phyloP scores from a whole-genome alignment of 495 filamentous ascomycete species.

The Thozetella sp. region DNA sequence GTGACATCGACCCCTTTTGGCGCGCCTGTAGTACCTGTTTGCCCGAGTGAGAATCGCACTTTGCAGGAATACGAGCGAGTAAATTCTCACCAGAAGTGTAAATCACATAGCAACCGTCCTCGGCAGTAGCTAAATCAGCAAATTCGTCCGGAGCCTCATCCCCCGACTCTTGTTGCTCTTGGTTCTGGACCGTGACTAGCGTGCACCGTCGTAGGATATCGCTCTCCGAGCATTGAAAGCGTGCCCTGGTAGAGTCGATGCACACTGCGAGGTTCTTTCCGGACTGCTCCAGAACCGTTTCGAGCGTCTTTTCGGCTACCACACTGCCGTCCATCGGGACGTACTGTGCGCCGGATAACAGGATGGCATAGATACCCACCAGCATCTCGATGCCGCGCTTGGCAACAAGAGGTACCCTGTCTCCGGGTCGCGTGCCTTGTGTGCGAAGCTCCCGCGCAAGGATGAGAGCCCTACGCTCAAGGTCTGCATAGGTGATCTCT shows the following conservation, averaged over 20 bases:
- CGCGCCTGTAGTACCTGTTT: constrained; percentile 34
- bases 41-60: neutral
- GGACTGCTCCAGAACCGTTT: constrained; percentile 27
- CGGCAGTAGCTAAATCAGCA: constrained; percentile 7
- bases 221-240: neutral
- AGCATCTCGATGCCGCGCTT: constrained; percentile 35
- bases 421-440: constrained; percentile 21
- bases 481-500: constrained; percentile 29
- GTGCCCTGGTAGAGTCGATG: neutral
- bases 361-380: constrained; percentile 46
- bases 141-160: neutral
- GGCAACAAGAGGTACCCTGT: constrained; percentile 27
- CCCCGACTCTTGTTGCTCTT: neutral
- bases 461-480: constrained; percentile 28
- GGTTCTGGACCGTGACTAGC: neutral
- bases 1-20: constrained; percentile 41
- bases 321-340: constrained; percentile 48
- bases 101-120: constrained; percentile 39
- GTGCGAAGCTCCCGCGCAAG: constrained; percentile 24
- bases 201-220: neutral
- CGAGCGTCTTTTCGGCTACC: constrained; percentile 27
- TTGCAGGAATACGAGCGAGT: neutral
- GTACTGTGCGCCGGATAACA: constrained; percentile 50
- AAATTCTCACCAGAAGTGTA: constrained; percentile 32
- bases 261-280: constrained; percentile 4